Evolutionary conservation across 2,329 filamentous ascomycete species (phyloP).

Genomic region (Microdochium nivale): DNA sequence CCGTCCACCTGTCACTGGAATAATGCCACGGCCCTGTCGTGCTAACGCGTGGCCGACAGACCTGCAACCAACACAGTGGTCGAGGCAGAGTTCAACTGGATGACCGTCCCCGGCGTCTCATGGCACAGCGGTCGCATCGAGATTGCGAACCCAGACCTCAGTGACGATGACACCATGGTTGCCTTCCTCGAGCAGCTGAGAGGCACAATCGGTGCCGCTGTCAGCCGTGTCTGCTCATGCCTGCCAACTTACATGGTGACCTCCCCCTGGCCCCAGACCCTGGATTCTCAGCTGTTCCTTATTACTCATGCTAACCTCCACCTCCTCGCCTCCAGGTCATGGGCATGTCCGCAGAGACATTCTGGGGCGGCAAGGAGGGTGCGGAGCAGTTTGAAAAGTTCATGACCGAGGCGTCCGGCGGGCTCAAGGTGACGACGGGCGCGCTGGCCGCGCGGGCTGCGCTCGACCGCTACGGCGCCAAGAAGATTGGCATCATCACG

Average conservation of each 20-base stretch:
- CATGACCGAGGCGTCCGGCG: conserved; percentile 18
- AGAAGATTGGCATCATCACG: conserved; percentile 20
- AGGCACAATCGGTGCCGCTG: conserved; percentile 17
- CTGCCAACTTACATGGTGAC: conserved; percentile 17
- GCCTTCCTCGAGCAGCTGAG: conserved; percentile 19
- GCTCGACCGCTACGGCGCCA: conserved; percentile 16
- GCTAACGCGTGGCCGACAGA: background rate
- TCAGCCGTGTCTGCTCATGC: conserved; percentile 15
- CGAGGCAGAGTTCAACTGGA: conserved; percentile 22
- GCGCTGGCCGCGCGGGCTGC: conserved; percentile 19
- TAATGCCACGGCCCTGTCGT: background rate
- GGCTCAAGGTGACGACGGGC: conserved; percentile 19
- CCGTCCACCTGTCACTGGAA: background rate
- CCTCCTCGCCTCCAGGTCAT: conserved; percentile 8
- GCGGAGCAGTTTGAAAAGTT: conserved; percentile 18
- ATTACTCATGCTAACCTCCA: background rate
- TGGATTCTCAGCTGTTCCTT: background rate
- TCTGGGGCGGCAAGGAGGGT: conserved; percentile 21
- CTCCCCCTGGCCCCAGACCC: background rate
- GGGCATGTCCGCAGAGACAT: conserved; percentile 23
- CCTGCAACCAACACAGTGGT: conserved; percentile 23
- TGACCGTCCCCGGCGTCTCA: conserved; percentile 19
- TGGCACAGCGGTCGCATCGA: conserved; percentile 22
- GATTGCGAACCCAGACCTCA: conserved; percentile 18
- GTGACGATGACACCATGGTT: conserved; percentile 17